A percentile compares a stretch with the other conserved stretches of the same genome.
phyloP scores from a whole-genome alignment of 2,329 filamentous ascomycete genomes.

The Penicillium sp. region DNA sequence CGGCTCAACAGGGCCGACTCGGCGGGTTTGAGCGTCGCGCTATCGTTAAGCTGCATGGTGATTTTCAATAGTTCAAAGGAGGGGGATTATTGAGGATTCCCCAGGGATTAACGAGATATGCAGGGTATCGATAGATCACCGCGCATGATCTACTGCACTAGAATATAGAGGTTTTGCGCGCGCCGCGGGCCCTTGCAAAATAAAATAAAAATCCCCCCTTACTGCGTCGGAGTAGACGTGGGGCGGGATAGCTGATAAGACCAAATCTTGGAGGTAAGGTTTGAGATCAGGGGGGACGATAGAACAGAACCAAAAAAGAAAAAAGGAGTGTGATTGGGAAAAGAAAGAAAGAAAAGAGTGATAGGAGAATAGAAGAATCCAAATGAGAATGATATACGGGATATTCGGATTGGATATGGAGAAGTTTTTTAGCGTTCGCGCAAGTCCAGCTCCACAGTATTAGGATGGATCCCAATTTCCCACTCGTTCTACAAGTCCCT shows the following conservation, averaged over 20 bases:
- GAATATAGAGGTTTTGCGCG: constrained; percentile 6
- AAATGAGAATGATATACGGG: not conserved
- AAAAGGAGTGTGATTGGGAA: not conserved
- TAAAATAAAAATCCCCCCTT: constrained; percentile 15
- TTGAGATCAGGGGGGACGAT: not conserved
- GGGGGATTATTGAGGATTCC: constrained; percentile 3
- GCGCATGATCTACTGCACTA: constrained; percentile 31
- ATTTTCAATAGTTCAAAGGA: constrained; percentile 23
- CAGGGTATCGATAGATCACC: constrained; percentile 19
- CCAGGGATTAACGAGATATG: constrained; percentile 24
- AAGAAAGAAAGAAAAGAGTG: not conserved
- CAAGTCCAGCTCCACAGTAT: constrained; percentile 15
- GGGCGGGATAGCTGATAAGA: constrained; percentile 14
- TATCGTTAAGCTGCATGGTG: constrained; percentile 33
- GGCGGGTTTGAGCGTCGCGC: constrained; percentile 22
- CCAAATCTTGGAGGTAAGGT: constrained; percentile 1
- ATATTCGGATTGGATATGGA: constrained; percentile 2
- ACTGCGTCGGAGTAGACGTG: constrained; percentile 6
- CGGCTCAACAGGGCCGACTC: constrained; percentile 31
- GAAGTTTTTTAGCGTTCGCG: constrained; percentile 17
- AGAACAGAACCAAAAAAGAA: not conserved
- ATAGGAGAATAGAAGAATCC: not conserved
- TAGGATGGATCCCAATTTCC: constrained; percentile 22
- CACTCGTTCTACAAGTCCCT: constrained; percentile 11
- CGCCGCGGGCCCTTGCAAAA: constrained; percentile 8